Conservation (phyloP, 495 filamentous ascomycete genomes). For the Penicillium chermesinum region DNA sequence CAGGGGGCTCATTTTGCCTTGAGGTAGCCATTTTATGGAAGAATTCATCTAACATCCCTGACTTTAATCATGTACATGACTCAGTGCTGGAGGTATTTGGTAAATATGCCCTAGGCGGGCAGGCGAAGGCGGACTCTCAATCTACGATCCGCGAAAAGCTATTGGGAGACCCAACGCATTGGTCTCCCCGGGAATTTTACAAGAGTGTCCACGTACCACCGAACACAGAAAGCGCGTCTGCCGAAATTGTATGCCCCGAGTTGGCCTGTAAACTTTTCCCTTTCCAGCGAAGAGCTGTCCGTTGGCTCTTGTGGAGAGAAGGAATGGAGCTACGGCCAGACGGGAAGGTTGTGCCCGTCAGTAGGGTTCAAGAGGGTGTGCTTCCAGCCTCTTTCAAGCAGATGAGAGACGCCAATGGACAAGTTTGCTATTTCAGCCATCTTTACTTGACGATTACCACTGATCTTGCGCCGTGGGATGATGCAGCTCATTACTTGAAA, state of each 20-base stretch:
- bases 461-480: slow-evolving; percentile 43
- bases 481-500: slow-evolving; percentile 31
- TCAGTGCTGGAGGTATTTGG: slow-evolving; percentile 22
- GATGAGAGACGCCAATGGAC: slow-evolving; percentile 46
- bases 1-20: slow-evolving; percentile 19
- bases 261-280: slow-evolving; percentile 56
- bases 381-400: slow-evolving; percentile 32
- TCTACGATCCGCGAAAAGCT: slow-evolving; percentile 11
- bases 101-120: slow-evolving; percentile 22
- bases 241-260: slow-evolving; percentile 34
- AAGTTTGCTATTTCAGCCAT: slow-evolving; percentile 54
- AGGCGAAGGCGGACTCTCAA: neutral
- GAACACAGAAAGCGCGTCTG: slow-evolving; percentile 31
- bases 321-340: slow-evolving; percentile 35
- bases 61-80: slow-evolving; percentile 14
- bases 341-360: slow-evolving; percentile 21
- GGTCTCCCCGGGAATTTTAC: slow-evolving; percentile 60
- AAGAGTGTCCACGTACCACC: slow-evolving; percentile 56
- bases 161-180: slow-evolving; percentile 15
- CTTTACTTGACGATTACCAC: slow-evolving; percentile 57
- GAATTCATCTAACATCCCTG: slow-evolving; percentile 32
- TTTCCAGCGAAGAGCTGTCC: slow-evolving; percentile 67
- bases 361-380: slow-evolving; percentile 8
- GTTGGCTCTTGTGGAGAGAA: slow-evolving; percentile 63
- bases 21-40: slow-evolving; percentile 34